Base-by-base conservation (phyloP, 192 early-diverging fungal genomes). In the Podila epigama region DNA sequence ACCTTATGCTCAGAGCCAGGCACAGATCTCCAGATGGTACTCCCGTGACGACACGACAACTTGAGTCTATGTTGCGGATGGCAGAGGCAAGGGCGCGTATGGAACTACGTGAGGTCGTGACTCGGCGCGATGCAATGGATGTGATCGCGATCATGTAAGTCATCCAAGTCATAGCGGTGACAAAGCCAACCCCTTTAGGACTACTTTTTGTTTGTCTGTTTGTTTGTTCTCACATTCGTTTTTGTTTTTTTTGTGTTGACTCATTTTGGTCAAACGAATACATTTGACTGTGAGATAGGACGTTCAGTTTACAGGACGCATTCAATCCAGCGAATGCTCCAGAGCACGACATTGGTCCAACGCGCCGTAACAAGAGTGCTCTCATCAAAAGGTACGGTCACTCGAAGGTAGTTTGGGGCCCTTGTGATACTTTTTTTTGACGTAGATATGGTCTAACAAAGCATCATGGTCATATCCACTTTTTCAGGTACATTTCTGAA, bases 101-200 rank as follows among this genome's bases (percentile, higher is more conserved):
- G 13, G 94, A 93, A 75, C 80, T 95, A 52, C 88, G 94, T 10
- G 88, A 90, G 37, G 58, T 80, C n/a, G 92, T 93, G 2, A 92
- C 89, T 0, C 70, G 81, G 29, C 58, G 81, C 13, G 94, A 95
- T 69, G 94, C 91, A 11, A 72, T 84, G 55, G 92, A 95, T 79
- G 90, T 93, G 22, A 70, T 93, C 31, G 89, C 94, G 37, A 87
- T 95, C 51, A 90, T 95, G 92, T 85, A 88, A 89, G 87, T 77
- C 51, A 89, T 51, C 86, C 88, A 80, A 89, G 52, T 85, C 91
- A 63, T 89, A 86, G 53, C 69, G 72, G 11, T 86, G 85, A 15
- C 22, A 67, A 40, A 58, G 89, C 60, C 86, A 92, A 63, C 91
- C 88, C 78, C 36, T 22, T 4, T 22, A 25, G 44, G n/a, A 3